Conservation (phyloP, 23 red algal genomes). For the Cyanidioschyzon merolae region DNA sequence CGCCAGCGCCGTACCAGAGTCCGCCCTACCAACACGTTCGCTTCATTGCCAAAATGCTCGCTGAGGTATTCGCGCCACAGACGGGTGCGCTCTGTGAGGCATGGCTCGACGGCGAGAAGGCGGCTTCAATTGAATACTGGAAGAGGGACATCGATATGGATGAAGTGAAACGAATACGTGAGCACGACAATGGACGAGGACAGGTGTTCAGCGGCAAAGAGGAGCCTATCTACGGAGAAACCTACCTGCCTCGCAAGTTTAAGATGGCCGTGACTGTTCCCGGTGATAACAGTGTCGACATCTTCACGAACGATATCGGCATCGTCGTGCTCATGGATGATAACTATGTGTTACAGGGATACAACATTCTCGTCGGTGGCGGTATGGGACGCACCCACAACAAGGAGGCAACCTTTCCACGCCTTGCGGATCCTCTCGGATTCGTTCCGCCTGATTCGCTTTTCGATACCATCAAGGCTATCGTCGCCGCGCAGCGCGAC, state of each 20-base stretch:
- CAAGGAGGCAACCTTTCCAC: slow-evolving; percentile 88
- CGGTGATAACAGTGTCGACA: slow-evolving; percentile 88
- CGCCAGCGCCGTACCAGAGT: slow-evolving; percentile 60
- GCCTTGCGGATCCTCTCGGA: slow-evolving; percentile 79
- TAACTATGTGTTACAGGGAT: slow-evolving; percentile 51
- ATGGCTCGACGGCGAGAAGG: slow-evolving; percentile 99
- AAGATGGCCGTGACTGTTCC: slow-evolving; percentile 98
- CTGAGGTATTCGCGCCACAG: slow-evolving; percentile 96
- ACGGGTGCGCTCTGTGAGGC: slow-evolving; percentile 80
- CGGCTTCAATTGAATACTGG: slow-evolving; percentile 87
- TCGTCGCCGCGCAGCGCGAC: slow-evolving; percentile 90
- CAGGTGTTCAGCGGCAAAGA: slow-evolving; percentile 49
- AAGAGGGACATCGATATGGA: slow-evolving; percentile 86
- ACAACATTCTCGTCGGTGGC: slow-evolving; percentile 88
- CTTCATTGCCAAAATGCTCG: slow-evolving; percentile 47
- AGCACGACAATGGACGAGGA: slow-evolving; percentile 72
- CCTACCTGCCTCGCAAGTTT: slow-evolving; percentile 96
- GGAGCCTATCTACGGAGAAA: slow-evolving; percentile 96
- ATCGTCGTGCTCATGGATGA: slow-evolving; percentile 54
- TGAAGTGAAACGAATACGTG: slow-evolving; percentile 47
- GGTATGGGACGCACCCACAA: slow-evolving; percentile 92
- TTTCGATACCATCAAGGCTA: slow-evolving; percentile 77
- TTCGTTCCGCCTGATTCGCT: slow-evolving; percentile 65
- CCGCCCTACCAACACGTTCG: slow-evolving; percentile 45
- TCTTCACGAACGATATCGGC: slow-evolving; percentile 98